A percentile compares a stretch with the other conserved stretches of the same genome.
Conservation (phyloP, 106 monocot genomes). For the Gastrodia elata region DNA sequence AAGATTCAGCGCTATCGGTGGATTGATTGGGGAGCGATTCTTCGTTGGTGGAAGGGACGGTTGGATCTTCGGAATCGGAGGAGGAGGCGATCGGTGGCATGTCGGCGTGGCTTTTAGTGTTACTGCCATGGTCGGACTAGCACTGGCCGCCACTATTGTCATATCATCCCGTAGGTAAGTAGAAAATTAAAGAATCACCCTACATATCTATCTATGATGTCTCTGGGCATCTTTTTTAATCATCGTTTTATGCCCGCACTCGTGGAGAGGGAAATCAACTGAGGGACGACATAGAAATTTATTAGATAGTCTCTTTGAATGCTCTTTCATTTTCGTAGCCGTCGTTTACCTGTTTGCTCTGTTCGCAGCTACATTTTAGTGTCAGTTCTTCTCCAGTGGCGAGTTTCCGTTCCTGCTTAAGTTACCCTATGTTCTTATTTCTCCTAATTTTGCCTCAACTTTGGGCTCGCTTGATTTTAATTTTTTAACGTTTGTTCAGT, state of each 20-base stretch:
- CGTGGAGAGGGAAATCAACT: neutral
- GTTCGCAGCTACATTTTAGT: constrained; percentile 33
- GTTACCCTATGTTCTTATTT: neutral
- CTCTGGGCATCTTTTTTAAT: neutral
- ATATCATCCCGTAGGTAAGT: constrained; percentile 59
- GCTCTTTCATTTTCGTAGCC: constrained; percentile 17
- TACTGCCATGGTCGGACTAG: constrained; percentile 79
- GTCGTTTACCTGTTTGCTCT: constrained; percentile 23
- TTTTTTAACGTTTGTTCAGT: neutral
- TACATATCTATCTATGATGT: neutral
- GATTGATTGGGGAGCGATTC: constrained; percentile 3
- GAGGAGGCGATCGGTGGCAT: constrained; percentile 32
- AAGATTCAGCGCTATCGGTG: neutral
- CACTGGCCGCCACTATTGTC: constrained; percentile 61
- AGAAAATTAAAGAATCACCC: neutral
- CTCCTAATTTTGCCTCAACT: neutral
- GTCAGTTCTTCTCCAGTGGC: constrained; percentile 30
- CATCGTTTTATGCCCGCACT: neutral
- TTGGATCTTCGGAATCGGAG: constrained; percentile 13
- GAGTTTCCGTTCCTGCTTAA: constrained; percentile 12
- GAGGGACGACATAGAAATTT: neutral
- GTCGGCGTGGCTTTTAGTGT: constrained; percentile 61
- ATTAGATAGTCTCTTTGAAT: constrained; percentile 24
- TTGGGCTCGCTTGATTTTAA: neutral
- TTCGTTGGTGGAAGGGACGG: constrained; percentile 6